phyloP scores from a whole-genome alignment of 2,329 filamentous ascomycete genomes.

The Shiraia bambusicola region DNA sequence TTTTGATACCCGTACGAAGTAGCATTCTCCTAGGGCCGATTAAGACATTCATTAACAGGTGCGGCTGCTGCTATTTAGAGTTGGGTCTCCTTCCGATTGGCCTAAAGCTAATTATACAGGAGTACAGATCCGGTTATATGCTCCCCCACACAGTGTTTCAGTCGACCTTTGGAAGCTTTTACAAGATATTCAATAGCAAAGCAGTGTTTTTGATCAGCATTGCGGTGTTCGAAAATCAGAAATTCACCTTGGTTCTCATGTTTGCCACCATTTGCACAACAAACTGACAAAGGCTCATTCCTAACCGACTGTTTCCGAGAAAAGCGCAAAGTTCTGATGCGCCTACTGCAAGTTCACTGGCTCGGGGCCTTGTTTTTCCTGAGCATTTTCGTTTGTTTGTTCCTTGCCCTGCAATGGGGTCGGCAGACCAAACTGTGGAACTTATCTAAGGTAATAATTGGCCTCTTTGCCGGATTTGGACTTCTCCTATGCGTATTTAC shows the following conservation, averaged over 20 bases:
- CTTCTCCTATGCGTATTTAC: constrained; percentile 46
- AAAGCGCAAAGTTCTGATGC: neutral
- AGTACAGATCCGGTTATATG: constrained; percentile 26
- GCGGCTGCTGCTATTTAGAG: no score
- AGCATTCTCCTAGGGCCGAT: no score
- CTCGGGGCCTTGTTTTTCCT: constrained; percentile 15
- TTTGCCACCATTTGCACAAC: neutral
- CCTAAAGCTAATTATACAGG: no score
- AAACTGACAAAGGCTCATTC: neutral
- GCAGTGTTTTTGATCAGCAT: constrained; percentile 47
- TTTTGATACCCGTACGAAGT: no score
- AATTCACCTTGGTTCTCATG: neutral
- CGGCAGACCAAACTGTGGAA: constrained; percentile 47
- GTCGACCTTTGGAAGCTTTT: constrained; percentile 43
- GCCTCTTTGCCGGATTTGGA: constrained; percentile 44
- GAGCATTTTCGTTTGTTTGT: constrained; percentile 10
- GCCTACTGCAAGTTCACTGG: constrained; percentile 11
- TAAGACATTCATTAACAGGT: no score
- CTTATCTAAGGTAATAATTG: constrained; percentile 46
- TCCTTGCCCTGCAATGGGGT: constrained; percentile 23
- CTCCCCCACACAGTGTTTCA: constrained; percentile 26
- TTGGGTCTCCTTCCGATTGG: no score
- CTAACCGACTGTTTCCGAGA: neutral
- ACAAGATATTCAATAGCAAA: constrained; percentile 48
- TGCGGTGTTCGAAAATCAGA: constrained; percentile 40